These are phyloP conservation scores for Acanthamoeba castellanii DNA, from an alignment of 208 protist species.

Conservation along the genomic window DNA sequence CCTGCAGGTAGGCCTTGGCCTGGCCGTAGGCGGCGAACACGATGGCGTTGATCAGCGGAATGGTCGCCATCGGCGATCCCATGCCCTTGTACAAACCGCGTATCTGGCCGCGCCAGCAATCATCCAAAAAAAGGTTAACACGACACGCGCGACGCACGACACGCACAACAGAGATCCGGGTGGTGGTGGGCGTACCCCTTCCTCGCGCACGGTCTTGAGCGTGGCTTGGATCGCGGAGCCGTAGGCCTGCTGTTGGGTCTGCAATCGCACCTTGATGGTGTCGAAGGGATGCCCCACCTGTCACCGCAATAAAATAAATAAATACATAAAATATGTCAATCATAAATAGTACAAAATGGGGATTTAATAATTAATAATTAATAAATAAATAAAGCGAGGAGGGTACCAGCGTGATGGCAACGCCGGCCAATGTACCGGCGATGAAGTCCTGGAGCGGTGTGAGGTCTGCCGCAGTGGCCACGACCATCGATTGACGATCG, in stretches of 20 bases:
- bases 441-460: constrained; percentile 61
- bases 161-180: neutral
- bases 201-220: constrained; percentile 32
- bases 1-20: constrained; percentile 29
- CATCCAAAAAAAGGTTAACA: neutral
- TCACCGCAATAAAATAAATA: too few species aligned
- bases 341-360: too few species aligned
- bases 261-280: constrained; percentile 69
- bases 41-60: constrained; percentile 65
- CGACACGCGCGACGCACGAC: neutral
- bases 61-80: constrained; percentile 70
- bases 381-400: too few species aligned
- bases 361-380: too few species aligned
- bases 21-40: constrained; percentile 71
- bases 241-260: constrained; percentile 29
- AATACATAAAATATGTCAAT: too few species aligned
- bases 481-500: neutral
- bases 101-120: neutral
- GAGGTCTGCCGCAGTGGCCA: neutral
- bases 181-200: constrained; percentile 35
- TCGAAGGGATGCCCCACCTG: constrained; percentile 74
- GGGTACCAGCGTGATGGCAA: constrained; percentile 65
- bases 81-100: constrained; percentile 68
- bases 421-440: constrained; percentile 32
- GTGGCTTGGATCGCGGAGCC: neutral